Evolutionary conservation across 768 basidiomycete genomes (phyloP).

Genomic region (Trametes cubensis): DNA sequence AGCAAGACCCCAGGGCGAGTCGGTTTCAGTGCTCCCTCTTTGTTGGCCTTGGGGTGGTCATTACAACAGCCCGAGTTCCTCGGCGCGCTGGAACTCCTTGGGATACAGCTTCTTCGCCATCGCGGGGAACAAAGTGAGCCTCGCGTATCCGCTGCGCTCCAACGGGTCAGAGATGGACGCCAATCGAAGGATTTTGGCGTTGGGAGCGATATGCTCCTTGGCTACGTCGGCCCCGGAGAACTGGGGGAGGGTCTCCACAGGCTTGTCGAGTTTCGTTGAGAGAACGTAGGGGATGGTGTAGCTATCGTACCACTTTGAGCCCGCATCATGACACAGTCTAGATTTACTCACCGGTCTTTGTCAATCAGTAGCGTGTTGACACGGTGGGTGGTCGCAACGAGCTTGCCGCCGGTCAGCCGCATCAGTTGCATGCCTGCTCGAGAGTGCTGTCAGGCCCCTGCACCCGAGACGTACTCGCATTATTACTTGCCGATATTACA

Average conservation of each 20-base stretch:
- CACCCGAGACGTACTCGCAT: too few species aligned
- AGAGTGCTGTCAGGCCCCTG: neutral
- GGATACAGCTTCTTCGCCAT: constrained; percentile 32
- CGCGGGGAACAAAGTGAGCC: constrained; percentile 33
- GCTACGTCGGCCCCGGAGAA: constrained; percentile 29
- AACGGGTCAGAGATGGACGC: constrained; percentile 33
- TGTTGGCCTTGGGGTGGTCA: neutral
- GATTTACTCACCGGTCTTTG: constrained; percentile 29
- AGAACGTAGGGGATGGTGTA: constrained; percentile 38
- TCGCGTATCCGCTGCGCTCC: constrained; percentile 34
- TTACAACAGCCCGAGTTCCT: constrained; percentile 13
- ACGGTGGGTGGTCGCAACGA: constrained; percentile 37
- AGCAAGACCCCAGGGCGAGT: neutral
- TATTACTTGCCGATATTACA: constrained; percentile 34
- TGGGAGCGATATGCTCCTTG: constrained; percentile 33
- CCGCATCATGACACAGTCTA: neutral
- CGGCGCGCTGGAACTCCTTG: constrained; percentile 18
- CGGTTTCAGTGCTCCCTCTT: neutral
- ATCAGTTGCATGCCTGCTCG: constrained; percentile 34
- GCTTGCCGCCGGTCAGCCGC: constrained; percentile 34
- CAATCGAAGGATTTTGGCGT: constrained; percentile 31
- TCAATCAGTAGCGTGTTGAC: constrained; percentile 38
- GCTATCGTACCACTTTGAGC: constrained; percentile 4
- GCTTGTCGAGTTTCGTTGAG: constrained; percentile 34
- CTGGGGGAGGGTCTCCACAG: constrained; percentile 32